Evolutionary conservation across 257 asterid genomes (phyloP), one percentile per base, ranked within the genome.

Genomic region (Penstemon eatonii): DNA sequence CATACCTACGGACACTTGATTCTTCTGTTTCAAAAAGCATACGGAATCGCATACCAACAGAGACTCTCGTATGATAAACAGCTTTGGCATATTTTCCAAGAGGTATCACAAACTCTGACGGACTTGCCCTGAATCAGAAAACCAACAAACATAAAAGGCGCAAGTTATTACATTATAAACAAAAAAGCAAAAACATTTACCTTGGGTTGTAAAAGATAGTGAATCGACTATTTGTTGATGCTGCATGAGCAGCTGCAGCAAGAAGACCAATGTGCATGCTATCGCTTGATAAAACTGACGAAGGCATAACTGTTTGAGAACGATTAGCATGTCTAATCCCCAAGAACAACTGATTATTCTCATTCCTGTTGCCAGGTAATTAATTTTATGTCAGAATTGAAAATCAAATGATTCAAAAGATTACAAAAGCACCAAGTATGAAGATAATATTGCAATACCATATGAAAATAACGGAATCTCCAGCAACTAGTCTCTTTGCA

Each of bases 231-330:
- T 85, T 91, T 15, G 98, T 91, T 4, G 95, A 87, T 6, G 96
- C 91, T 40, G 97, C 97, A 84, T 89, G 96, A 72, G 97, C 91
- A 54, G 98, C 96, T n/a, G 96, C 98, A 68, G 98, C 96, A 67
- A 91, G 96, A 75, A 91, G 95, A 67, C 98, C 98, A 50, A 91
- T 91, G 81, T 91, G 98, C 95, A 89, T 91, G 84, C 98, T 91
- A 74, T 91, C 96, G 71, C 96, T 91, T 45, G 98, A 91, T 70
- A 91, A 72, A 75, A 91, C 95, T 1, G 96, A 91, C 13, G 96
- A 91, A 50, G 98, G 98, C 96, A 91, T 87, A 56, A 87, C 86
- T 41, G 93, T 83, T 78, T 89, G 98, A 61, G 96, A 84, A 69
- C 98, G 89, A 85, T 65, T 87, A 45, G 98, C 95, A 64, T 82